Base-by-base conservation (phyloP, 306 rosid genomes). In the Lathyrus aphaca region DNA sequence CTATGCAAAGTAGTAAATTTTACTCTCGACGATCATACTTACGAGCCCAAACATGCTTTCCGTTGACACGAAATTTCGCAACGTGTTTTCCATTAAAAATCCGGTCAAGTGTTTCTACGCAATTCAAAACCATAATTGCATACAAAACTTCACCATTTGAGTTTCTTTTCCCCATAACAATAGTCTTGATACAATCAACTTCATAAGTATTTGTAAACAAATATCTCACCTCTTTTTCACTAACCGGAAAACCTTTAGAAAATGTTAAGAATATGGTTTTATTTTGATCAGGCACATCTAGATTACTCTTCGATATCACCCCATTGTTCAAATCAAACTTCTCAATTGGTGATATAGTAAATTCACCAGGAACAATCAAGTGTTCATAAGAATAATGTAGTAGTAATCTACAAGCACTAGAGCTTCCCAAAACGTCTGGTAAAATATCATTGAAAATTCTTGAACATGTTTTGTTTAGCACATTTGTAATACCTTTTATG, bases 31-130 rank as follows among this genome's bases (percentile, higher is more conserved):
- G 83, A 11, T 81, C 86, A 40, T 83, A 83, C 66, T 83, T 87
- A 6, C 92, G 84, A 65, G 92, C 88, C 92, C 92, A 87, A 0
- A 89, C 83, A 56, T 85, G 89, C 29, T 81, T 89, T 0, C 92
- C 85, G n/a, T 80, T 80, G n/a, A 83, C 40, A 18, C 65, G 70
- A 44, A 81, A 74, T 68, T 87, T 87, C 0, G 90, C 66, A 10
- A 83, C 74, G 2, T 27, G 51, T 3, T 42, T 71, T 8, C 96
- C 88, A 1, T 57, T 39, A 45, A 87, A 63, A 67, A 87, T 83
- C 6, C 2, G 54, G 64, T 89, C 90, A 21, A 85, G 66, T 3
- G 25, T 40, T 1, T 48, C 51, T 42, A 89, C 74, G 5, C 74
- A 43, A 9, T 54, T 56, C 15, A 87, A 40, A 49, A 87, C 74